phyloP scores from a whole-genome alignment of 2,329 filamentous ascomycete genomes.

The Zelopaecilomyces penicillatus region DNA sequence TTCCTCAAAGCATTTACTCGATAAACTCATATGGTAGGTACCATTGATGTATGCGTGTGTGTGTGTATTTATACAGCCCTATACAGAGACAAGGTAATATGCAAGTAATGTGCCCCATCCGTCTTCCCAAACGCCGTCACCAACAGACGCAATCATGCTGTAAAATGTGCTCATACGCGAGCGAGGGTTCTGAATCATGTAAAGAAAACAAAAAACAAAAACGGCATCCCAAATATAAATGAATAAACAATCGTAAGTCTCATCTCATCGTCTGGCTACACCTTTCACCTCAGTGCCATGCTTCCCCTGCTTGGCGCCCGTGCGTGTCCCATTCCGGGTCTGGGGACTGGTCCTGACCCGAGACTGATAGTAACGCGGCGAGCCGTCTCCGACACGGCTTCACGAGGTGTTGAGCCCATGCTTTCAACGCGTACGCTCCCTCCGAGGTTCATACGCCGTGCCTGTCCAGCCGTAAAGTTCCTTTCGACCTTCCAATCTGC shows the following conservation, averaged over 20 bases:
- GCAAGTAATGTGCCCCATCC: too few species aligned
- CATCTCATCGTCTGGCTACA: background rate
- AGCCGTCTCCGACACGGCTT: slow-evolving; percentile 16
- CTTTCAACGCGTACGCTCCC: slow-evolving; percentile 28
- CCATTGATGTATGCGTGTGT: too few species aligned
- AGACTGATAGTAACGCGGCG: slow-evolving; percentile 31
- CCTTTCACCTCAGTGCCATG: slow-evolving; percentile 21
- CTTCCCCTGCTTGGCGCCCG: slow-evolving; percentile 23
- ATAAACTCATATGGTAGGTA: too few species aligned
- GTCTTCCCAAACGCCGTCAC: slow-evolving; percentile 5
- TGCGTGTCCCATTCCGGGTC: slow-evolving; percentile 14
- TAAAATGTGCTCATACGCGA: background rate
- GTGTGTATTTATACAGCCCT: too few species aligned
- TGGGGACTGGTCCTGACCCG: slow-evolving; percentile 14
- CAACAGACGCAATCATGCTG: background rate
- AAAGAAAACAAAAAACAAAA: background rate
- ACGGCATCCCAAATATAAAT: too few species aligned
- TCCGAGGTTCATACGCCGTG: slow-evolving; percentile 48
- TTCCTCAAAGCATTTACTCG: too few species aligned
- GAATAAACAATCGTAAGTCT: too few species aligned
- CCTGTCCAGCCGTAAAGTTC: slow-evolving; percentile 45
- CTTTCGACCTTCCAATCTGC: slow-evolving; percentile 29
- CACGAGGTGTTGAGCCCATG: slow-evolving; percentile 16
- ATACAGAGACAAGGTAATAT: too few species aligned
- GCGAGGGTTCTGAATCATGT: background rate